phyloP scores from a whole-genome alignment of 2,329 filamentous ascomycete species.

The Ophiostoma quercus region DNA sequence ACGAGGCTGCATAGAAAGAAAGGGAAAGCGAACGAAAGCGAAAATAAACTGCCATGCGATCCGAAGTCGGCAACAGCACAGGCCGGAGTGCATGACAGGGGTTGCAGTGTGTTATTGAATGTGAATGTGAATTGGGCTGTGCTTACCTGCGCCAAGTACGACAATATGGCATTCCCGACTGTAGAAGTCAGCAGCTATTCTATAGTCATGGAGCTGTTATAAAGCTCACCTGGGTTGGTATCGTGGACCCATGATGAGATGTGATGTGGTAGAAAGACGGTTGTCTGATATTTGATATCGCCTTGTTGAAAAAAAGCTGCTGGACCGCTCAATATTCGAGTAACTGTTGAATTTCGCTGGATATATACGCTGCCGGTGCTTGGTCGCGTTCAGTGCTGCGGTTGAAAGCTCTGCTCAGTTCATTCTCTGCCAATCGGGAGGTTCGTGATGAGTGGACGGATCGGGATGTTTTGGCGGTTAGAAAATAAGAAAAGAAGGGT shows the following conservation, averaged over 20 bases:
- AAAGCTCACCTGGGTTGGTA: conserved; percentile 11
- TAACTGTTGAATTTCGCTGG: background rate
- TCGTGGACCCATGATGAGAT: conserved; percentile 4
- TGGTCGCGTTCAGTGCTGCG: background rate
- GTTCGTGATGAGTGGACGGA: background rate
- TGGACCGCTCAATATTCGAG: background rate
- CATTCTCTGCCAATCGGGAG: background rate
- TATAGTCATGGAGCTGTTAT: background rate
- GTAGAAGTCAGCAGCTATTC: conserved; percentile 13
- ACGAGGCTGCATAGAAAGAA: conserved; percentile 6
- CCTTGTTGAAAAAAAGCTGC: background rate
- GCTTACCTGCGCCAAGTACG: conserved; percentile 70
- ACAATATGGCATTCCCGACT: conserved; percentile 79
- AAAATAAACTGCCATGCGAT: background rate
- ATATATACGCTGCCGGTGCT: background rate
- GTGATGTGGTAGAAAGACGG: background rate
- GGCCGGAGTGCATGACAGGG: background rate
- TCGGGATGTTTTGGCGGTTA: background rate
- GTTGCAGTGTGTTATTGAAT: background rate
- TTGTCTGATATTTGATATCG: background rate
- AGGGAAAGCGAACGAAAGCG: too few relatives aligned
- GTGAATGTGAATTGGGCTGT: background rate
- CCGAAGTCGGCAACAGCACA: background rate
- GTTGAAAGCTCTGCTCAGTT: background rate
- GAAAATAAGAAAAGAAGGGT: background rate